Percentiles rank a stretch among this genome's conserved stretches.
phyloP scores from a whole-genome alignment of 768 basidiomycete genomes.

The Gloeophyllum trabeum region DNA sequence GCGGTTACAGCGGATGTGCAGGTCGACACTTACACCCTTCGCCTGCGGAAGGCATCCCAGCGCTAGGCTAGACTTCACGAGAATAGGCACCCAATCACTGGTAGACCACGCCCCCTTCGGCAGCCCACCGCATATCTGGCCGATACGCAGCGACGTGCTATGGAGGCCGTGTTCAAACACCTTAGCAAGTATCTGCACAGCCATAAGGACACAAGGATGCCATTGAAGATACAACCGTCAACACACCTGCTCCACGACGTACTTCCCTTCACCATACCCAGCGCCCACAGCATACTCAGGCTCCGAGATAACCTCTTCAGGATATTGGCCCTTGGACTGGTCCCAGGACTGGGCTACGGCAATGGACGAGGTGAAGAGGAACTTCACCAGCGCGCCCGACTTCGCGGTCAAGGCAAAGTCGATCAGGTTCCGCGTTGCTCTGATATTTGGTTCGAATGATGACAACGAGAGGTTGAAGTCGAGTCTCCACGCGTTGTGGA shows the following conservation, averaged over 20 bases:
- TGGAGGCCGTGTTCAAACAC: too few relatives aligned
- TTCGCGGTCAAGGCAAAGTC: too few relatives aligned
- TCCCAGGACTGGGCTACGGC: slow-evolving; percentile 15
- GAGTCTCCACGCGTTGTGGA: slow-evolving; percentile 2
- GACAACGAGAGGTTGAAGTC: too few relatives aligned
- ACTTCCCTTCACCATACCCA: background rate
- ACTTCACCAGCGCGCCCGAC: too few relatives aligned
- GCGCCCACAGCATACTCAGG: background rate
- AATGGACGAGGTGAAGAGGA: too few relatives aligned
- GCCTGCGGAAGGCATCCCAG: slow-evolving; percentile 15
- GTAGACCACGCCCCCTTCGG: slow-evolving; percentile 20
- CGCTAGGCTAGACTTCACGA: slow-evolving; percentile 14
- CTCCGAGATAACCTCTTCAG: slow-evolving; percentile 9
- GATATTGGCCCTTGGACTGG: slow-evolving; percentile 23
- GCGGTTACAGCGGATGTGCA: too few relatives aligned
- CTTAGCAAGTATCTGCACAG: too few relatives aligned
- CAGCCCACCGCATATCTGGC: slow-evolving; percentile 16
- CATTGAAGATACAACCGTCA: too few relatives aligned
- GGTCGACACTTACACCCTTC: slow-evolving; percentile 12
- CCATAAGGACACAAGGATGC: too few relatives aligned
- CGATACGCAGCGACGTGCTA: slow-evolving; percentile 21
- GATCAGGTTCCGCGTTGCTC: too few relatives aligned
- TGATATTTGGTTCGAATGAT: too few relatives aligned
- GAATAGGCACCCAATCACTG: slow-evolving; percentile 19
- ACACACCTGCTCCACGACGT: background rate